phyloP scores from a whole-genome alignment of 768 basidiomycete genomes.

The Hysterangium stoloniferum region DNA sequence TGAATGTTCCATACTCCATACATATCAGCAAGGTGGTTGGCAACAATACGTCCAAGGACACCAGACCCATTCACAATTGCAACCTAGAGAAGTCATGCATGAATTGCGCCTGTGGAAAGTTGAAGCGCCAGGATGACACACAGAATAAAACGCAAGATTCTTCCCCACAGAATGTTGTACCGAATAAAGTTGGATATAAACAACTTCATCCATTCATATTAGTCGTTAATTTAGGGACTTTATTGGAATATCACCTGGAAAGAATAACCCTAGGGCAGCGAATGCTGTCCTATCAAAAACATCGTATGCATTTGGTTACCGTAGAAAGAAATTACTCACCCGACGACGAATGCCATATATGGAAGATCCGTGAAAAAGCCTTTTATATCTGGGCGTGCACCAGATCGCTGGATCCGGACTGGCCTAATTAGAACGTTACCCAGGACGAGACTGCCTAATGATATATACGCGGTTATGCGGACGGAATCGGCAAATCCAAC shows the following conservation, averaged over 20 bases:
- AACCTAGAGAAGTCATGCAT: background rate
- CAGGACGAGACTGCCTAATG: background rate
- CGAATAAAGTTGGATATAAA: conserved; percentile 1
- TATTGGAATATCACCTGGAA: background rate
- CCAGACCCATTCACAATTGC: background rate
- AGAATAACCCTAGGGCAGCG: background rate
- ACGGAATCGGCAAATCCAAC: background rate
- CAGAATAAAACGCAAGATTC: background rate
- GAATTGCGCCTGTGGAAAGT: background rate
- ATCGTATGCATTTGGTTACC: background rate
- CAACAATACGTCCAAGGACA: background rate
- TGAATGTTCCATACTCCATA: conserved; percentile 1
- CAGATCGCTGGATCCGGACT: too few species aligned
- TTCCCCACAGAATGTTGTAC: background rate
- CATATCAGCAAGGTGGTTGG: background rate
- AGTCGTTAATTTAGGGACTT: background rate
- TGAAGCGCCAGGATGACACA: background rate
- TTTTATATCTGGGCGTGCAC: background rate
- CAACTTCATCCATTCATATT: background rate
- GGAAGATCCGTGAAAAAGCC: background rate
- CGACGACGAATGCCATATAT: background rate
- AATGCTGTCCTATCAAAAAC: background rate
- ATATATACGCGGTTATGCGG: background rate
- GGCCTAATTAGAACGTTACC: background rate
- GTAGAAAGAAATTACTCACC: background rate